A percentile compares a stretch with the other conserved stretches of the same genome.
Evolutionary conservation across 202 grass and related monocot genomes (phyloP).

Genomic region (Setaria italica): DNA sequence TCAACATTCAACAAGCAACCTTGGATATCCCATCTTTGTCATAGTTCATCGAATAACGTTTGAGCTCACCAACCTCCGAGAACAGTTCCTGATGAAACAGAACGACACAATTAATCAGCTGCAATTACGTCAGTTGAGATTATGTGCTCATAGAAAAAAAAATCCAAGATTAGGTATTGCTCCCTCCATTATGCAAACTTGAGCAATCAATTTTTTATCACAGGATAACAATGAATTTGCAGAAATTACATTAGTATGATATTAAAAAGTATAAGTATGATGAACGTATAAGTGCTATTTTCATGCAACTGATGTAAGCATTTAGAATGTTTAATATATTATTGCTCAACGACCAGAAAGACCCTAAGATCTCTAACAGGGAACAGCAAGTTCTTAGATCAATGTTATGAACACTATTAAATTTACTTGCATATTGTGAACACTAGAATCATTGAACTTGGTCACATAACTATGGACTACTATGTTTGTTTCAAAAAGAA

Average conservation of each 20-base stretch:
- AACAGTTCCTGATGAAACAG: conserved; percentile 79
- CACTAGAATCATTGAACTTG: background rate
- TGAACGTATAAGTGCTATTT: conserved; percentile 3
- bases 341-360: conserved; percentile 16
- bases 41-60: conserved; percentile 84
- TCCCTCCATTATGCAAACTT: conserved; percentile 19
- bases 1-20: conserved; percentile 52
- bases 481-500: background rate
- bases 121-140: conserved; percentile 5
- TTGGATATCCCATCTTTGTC: conserved; percentile 79
- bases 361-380: background rate
- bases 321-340: conserved; percentile 8
- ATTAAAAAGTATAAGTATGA: background rate
- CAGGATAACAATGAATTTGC: background rate
- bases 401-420: background rate
- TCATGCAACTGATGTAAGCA: background rate
- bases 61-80: conserved; percentile 76
- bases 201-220: conserved; percentile 14
- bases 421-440: background rate
- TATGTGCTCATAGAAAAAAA: conserved; percentile 12
- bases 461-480: background rate
- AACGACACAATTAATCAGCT: conserved; percentile 30
- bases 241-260: conserved; percentile 10
- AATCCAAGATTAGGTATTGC: background rate
- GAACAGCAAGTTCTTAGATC: background rate